phyloP scores from a whole-genome alignment of 1,284 basidiomycete genomes.

The Ceratobasidium sp. region DNA sequence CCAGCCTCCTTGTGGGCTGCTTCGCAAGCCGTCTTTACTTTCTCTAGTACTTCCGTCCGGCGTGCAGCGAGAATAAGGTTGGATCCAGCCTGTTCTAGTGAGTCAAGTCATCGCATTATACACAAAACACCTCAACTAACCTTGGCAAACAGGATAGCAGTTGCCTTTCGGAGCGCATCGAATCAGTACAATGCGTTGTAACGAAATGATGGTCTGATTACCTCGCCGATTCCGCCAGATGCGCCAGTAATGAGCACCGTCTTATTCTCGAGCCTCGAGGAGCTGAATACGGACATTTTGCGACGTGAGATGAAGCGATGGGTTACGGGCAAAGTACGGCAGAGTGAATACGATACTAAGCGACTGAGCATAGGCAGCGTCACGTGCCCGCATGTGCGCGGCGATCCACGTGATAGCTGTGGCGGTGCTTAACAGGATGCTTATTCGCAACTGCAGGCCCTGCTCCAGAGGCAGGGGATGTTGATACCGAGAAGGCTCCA shows the following conservation, averaged over 20 bases:
- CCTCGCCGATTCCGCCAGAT: constrained; percentile 83
- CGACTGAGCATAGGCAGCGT: neutral
- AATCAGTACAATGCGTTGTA: constrained; percentile 8
- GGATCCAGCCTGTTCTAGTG: constrained; percentile 68
- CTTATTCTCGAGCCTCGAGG: constrained; percentile 80
- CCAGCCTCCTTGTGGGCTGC: constrained; percentile 77
- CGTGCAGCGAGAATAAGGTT: constrained; percentile 81
- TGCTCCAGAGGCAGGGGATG: too few relatives aligned
- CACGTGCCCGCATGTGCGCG: neutral
- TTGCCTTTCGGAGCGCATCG: constrained; percentile 64
- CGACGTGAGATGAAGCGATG: neutral
- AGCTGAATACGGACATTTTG: constrained; percentile 80
- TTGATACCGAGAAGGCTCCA: too few relatives aligned
- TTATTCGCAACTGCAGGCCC: too few relatives aligned
- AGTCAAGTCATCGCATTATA: neutral
- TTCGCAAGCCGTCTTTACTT: constrained; percentile 71
- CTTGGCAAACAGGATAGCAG: constrained; percentile 85
- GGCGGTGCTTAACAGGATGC: too few relatives aligned
- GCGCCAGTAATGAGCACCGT: constrained; percentile 89
- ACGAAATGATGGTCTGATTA: constrained; percentile 49
- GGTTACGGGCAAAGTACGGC: constrained; percentile 5
- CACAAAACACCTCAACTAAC: constrained; percentile 53
- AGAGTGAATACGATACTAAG: constrained; percentile 17
- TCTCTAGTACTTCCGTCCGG: constrained; percentile 69
- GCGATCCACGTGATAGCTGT: too few relatives aligned